Conservation (phyloP, 2,329 filamentous ascomycete genomes). For the Lachnellula cervina region DNA sequence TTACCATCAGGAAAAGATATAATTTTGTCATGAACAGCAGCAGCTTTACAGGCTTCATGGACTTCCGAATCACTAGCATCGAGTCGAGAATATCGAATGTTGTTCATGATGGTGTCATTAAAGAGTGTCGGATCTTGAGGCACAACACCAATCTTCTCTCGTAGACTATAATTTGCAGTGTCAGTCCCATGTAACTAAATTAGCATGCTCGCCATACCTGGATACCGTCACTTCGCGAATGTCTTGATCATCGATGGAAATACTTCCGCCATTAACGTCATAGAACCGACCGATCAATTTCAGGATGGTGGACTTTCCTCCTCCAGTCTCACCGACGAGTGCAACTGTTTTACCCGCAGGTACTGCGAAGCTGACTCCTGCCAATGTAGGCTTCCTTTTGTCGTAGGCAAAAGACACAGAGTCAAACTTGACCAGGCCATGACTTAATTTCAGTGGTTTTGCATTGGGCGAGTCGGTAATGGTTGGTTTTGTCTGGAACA, state of each 20-base stretch:
- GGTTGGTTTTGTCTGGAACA: slow-evolving; percentile 54
- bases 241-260: slow-evolving; percentile 35
- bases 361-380: slow-evolving; percentile 32
- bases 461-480: slow-evolving; percentile 46
- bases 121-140: slow-evolving; percentile 54
- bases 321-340: slow-evolving; percentile 42
- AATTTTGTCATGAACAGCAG: slow-evolving; percentile 56
- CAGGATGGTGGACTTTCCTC: slow-evolving; percentile 40
- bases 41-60: slow-evolving; percentile 48
- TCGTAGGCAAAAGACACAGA: slow-evolving; percentile 36
- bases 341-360: slow-evolving; percentile 38
- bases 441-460: slow-evolving; percentile 38
- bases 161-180: slow-evolving; percentile 17
- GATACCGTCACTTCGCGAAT: slow-evolving; percentile 39
- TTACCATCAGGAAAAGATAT: slow-evolving; percentile 51
- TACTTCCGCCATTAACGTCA: slow-evolving; percentile 36
- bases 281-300: slow-evolving; percentile 43
- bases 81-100: slow-evolving; percentile 29
- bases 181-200: background rate
- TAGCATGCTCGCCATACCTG: slow-evolving; percentile 42
- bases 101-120: slow-evolving; percentile 44
- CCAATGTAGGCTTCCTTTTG: slow-evolving; percentile 30
- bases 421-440: slow-evolving; percentile 32
- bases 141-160: slow-evolving; percentile 49
- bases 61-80: slow-evolving; percentile 28